Evolutionary conservation across 2,329 filamentous ascomycete species (phyloP).

Genomic region (Colletotrichum lentis): DNA sequence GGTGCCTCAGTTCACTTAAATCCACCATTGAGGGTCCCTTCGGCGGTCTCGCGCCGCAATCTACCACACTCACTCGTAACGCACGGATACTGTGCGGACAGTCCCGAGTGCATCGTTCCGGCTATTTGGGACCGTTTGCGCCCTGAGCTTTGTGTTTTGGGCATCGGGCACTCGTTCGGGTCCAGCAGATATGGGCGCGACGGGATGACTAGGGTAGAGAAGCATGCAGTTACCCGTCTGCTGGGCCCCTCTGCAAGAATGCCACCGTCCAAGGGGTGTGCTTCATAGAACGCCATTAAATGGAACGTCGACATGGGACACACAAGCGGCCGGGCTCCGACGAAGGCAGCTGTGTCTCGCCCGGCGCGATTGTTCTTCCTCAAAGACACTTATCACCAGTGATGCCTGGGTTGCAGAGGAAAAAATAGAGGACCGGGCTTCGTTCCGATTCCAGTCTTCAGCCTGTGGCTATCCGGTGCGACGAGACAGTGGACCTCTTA

Average conservation of each 20-base stretch:
- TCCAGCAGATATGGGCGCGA: background rate
- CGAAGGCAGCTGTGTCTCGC: background rate
- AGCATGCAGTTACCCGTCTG: conserved; percentile 2
- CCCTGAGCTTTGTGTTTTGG: background rate
- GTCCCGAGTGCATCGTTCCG: background rate
- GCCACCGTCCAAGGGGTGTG: background rate
- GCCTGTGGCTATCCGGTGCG: background rate
- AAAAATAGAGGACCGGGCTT: background rate
- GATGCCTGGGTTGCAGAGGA: background rate
- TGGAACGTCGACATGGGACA: background rate
- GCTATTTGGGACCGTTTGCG: background rate
- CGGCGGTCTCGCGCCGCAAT: background rate
- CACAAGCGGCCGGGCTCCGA: background rate
- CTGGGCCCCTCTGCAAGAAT: background rate
- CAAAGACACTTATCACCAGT: background rate
- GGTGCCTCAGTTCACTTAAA: background rate
- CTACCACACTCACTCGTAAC: background rate
- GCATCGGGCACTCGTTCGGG: background rate
- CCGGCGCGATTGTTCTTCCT: background rate
- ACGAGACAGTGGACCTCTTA: background rate
- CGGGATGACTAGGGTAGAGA: conserved; percentile 2
- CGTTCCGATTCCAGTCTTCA: background rate
- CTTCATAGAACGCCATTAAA: background rate
- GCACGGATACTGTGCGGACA: background rate
- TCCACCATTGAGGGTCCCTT: background rate